A percentile compares a stretch with the other conserved stretches of the same genome.
phyloP scores from a whole-genome alignment of 352 stramenopile species.

The Globisporangium cylindrosporum region DNA sequence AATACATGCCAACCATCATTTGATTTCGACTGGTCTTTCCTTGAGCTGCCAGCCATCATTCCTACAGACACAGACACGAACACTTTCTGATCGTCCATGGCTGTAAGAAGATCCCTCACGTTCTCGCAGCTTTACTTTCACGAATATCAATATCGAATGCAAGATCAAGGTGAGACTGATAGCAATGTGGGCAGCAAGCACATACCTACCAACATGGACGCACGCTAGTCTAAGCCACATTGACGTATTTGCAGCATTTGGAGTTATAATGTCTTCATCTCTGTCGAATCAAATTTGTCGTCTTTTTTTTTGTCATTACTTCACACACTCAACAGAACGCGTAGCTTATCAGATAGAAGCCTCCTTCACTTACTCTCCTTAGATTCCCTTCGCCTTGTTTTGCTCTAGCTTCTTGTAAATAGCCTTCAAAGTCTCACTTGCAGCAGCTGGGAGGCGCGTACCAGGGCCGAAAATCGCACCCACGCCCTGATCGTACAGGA shows the following conservation, averaged over 20 bases:
- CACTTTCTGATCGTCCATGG: too few species aligned
- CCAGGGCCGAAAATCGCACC: constrained; percentile 94
- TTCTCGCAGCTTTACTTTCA: background rate
- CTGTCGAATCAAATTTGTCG: background rate
- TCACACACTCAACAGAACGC: constrained; percentile 4
- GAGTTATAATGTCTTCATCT: background rate
- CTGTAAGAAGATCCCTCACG: background rate
- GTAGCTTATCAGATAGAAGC: background rate
- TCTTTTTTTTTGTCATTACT: background rate
- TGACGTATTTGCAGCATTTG: background rate
- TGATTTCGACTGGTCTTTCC: too few species aligned
- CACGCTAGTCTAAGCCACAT: background rate
- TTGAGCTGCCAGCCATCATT: too few species aligned
- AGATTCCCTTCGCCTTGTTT: constrained; percentile 37
- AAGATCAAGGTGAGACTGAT: background rate
- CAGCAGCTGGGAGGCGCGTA: constrained; percentile 89
- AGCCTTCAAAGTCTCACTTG: constrained; percentile 45
- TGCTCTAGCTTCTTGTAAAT: constrained; percentile 57
- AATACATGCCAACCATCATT: too few species aligned
- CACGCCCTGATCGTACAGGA: constrained; percentile 91
- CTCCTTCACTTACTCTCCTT: constrained; percentile 6
- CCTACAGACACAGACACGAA: too few species aligned
- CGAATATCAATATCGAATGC: background rate
- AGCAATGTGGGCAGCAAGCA: background rate
- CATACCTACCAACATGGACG: background rate